A percentile compares a stretch with the other conserved stretches of the same genome.
Evolutionary conservation across 2,329 filamentous ascomycete species (phyloP).

Genomic region (Xylaria sp.): DNA sequence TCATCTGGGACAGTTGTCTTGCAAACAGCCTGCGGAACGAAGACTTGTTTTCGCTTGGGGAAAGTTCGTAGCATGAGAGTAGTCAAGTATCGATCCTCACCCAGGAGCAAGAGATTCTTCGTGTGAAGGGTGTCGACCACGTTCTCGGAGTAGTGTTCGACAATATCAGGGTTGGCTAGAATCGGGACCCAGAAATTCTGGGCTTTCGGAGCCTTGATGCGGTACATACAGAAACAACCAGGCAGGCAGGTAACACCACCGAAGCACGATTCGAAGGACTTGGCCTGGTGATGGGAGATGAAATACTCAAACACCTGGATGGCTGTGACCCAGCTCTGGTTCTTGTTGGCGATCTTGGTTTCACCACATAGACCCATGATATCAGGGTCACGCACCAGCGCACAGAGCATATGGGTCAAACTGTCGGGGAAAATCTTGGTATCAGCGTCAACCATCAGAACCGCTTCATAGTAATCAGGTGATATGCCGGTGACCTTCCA

Average conservation of each 20-base stretch:
- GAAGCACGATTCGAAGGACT: conserved; percentile 98
- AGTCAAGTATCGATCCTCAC: conserved; percentile 95
- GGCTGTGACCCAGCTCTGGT: conserved; percentile 90
- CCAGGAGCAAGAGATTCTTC: conserved; percentile 92
- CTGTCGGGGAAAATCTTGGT: conserved; percentile 99
- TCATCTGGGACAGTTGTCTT: conserved; percentile 95
- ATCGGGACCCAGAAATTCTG: conserved; percentile 99
- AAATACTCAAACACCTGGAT: conserved; percentile 99
- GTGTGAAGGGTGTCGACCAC: conserved; percentile 97
- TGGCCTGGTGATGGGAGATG: conserved; percentile 95
- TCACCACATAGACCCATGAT: conserved; percentile 99
- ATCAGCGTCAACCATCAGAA: conserved; percentile 99
- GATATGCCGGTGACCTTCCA: conserved; percentile 99
- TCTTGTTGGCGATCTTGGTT: conserved; percentile 99
- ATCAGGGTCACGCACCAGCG: conserved; percentile 98
- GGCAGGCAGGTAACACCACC: conserved; percentile 98
- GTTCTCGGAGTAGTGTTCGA: conserved; percentile 99
- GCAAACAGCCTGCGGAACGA: conserved; percentile 97
- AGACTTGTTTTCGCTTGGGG: conserved; percentile 98
- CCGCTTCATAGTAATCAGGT: conserved; percentile 95
- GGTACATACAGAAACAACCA: conserved; percentile 99
- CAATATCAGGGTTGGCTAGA: conserved; percentile 95
- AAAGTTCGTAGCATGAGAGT: conserved; percentile 99
- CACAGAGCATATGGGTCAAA: conserved; percentile 97
- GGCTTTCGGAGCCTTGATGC: conserved; percentile 97